Conservation (phyloP, 106 monocot genomes). For the Phalaenopsis aphrodite region DNA sequence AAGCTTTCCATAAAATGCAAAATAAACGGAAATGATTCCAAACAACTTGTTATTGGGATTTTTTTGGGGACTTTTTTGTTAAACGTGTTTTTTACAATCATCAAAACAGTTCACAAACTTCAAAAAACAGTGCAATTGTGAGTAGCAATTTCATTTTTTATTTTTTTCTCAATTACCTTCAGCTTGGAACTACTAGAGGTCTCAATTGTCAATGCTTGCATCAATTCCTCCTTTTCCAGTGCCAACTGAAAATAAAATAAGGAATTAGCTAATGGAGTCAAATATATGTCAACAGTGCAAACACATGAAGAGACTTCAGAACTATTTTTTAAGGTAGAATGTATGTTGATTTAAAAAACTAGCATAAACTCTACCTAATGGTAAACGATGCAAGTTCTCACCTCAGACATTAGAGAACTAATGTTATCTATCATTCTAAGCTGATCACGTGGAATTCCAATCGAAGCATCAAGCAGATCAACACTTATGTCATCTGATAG, state of each 20-base stretch:
- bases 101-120: background rate
- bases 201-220: conserved; percentile 53
- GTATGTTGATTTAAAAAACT: background rate
- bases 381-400: conserved; percentile 12
- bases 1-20: background rate
- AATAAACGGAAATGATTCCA: background rate
- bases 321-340: background rate
- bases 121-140: background rate
- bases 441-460: conserved; percentile 60
- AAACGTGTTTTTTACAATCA: background rate
- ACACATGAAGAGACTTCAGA: background rate
- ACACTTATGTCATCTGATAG: conserved; percentile 14
- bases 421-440: conserved; percentile 83
- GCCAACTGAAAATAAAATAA: conserved; percentile 38
- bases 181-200: conserved; percentile 62
- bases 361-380: background rate
- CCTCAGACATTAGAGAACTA: conserved; percentile 81
- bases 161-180: conserved; percentile 39
- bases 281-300: background rate
- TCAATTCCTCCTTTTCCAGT: conserved; percentile 72
- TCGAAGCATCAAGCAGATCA: conserved; percentile 19
- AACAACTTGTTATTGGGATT: background rate
- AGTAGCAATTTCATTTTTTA: background rate
- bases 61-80: background rate
- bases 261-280: background rate